Evolutionary conservation across 2,329 filamentous ascomycete species (phyloP).

Genomic region (Ascochyta fabae): DNA sequence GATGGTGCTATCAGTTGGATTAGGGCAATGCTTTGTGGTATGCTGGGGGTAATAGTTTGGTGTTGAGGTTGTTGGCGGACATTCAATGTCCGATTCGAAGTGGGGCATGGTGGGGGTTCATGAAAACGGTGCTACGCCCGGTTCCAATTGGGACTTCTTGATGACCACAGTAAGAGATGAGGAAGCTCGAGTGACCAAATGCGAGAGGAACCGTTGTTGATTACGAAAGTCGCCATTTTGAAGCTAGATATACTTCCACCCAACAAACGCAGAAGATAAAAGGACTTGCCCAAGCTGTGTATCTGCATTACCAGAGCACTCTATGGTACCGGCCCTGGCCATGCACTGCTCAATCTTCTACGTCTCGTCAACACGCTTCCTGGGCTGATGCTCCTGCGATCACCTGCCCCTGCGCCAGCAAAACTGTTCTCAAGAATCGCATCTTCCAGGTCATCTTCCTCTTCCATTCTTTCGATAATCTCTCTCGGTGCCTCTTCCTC

Average conservation of each 20-base stretch:
- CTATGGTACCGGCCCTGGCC: slow-evolving; percentile 33
- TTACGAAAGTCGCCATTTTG: too few species aligned
- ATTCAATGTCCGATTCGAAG: slow-evolving; percentile 5
- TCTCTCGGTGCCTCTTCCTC: slow-evolving; percentile 70
- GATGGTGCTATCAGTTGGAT: background rate
- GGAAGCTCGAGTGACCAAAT: too few species aligned
- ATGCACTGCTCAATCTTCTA: slow-evolving; percentile 46
- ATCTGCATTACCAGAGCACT: background rate
- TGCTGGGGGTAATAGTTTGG: slow-evolving; percentile 16
- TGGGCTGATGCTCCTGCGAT: slow-evolving; percentile 41
- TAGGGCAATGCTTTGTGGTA: background rate
- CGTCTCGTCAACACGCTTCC: slow-evolving; percentile 38
- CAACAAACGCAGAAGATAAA: too few species aligned
- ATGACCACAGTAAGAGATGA: too few species aligned
- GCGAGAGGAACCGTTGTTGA: too few species aligned
- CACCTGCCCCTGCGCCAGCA: slow-evolving; percentile 24
- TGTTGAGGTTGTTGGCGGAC: slow-evolving; percentile 7
- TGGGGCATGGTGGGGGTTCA: slow-evolving; percentile 9
- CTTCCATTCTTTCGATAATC: slow-evolving; percentile 56
- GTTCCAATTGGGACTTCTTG: background rate
- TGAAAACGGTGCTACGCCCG: background rate
- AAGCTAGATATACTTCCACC: too few species aligned
- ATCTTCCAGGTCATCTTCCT: slow-evolving; percentile 56
- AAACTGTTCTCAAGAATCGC: slow-evolving; percentile 53
- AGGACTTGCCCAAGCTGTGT: background rate